Evolutionary conservation across 139 green algal species (phyloP), one percentile per base, ranked within the genome.

Genomic region (Ostreobium quekettii): DNA sequence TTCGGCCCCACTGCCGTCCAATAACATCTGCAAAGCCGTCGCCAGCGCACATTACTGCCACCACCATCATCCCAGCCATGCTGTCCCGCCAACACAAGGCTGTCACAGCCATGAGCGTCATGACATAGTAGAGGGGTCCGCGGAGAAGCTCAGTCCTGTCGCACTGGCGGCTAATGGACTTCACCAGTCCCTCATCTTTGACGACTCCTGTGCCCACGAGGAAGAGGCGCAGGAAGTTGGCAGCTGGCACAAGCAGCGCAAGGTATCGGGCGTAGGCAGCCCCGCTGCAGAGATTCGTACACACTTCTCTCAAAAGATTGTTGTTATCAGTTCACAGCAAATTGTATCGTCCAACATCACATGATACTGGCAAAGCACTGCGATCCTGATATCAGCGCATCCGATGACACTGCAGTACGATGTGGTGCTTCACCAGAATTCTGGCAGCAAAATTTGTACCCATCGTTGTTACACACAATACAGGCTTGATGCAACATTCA

Each of bases 11-110:
- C 4, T 81, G 76, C 11, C 92, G 78, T 0, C 93, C 93, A 3
- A 95, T 83, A 31, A 98, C 93, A 74, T 98, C 93, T 26, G 93
- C 93, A 42, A 98, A 69, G 1, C 91, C 90, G 66, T 96, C 90
- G 0, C 90, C 90, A 5, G 85, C 91, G 60, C 91, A 96, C 92
- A 97, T 95, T 47, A 94, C 75, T 24, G 78, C 73, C 3, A 87
- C 56, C 4, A 77, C 78, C 8, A 85, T 46, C 11, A 88, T 47
- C 4, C 75, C 79, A 28, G 71, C 67, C 7, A 35, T 30, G 35
- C 49, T 79, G 30, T 81, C 67, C 6, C 92, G 78, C 92, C 92
- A 97, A 72, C 83, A 94, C 26, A 87, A 46, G 30, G 80, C 15
- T 7, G 88, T 93, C 32, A 79, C 71, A 0, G 73, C 71, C 15